These are phyloP conservation scores for Blastomyces gilchristii DNA, from an alignment of 2,329 filamentous ascomycete genomes.

Conservation along the genomic window DNA sequence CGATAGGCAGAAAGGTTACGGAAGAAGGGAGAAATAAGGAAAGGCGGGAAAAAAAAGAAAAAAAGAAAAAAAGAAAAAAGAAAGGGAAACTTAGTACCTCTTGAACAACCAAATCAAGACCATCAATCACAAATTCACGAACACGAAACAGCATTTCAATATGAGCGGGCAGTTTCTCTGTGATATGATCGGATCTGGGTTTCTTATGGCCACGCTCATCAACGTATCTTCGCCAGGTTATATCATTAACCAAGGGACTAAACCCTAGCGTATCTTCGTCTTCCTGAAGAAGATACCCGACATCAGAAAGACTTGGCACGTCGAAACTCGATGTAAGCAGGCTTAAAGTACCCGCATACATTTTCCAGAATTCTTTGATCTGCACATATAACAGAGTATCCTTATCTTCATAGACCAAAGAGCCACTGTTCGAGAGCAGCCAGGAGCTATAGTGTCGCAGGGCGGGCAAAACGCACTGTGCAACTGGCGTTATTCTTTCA, in stretches of 20 bases:
- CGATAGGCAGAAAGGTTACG: slow-evolving; percentile 7
- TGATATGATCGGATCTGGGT: slow-evolving; percentile 40
- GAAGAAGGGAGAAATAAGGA: slow-evolving; percentile 12
- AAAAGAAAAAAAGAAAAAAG: slow-evolving; percentile 18
- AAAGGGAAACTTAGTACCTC: slow-evolving; percentile 24
- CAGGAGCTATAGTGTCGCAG: slow-evolving; percentile 60
- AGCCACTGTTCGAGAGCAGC: slow-evolving; percentile 47
- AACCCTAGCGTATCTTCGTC: slow-evolving; percentile 59
- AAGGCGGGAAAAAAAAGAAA: background rate
- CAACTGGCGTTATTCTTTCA: slow-evolving; percentile 47
- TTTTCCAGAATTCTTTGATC: slow-evolving; percentile 54
- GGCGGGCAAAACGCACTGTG: slow-evolving; percentile 52
- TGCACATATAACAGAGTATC: slow-evolving; percentile 47
- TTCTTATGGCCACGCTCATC: slow-evolving; percentile 38
- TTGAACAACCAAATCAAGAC: slow-evolving; percentile 46
- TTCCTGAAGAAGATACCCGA: slow-evolving; percentile 57
- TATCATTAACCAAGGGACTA: slow-evolving; percentile 45
- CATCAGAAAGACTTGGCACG: slow-evolving; percentile 43
- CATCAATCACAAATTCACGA: slow-evolving; percentile 53
- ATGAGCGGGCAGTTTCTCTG: slow-evolving; percentile 47
- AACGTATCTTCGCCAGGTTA: slow-evolving; percentile 45
- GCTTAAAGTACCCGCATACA: slow-evolving; percentile 53
- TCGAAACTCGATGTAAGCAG: slow-evolving; percentile 51
- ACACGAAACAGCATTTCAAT: slow-evolving; percentile 59
- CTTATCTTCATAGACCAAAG: slow-evolving; percentile 44